Base-by-base conservation (phyloP, 306 rosid genomes). In the Citrullus colocynthis region DNA sequence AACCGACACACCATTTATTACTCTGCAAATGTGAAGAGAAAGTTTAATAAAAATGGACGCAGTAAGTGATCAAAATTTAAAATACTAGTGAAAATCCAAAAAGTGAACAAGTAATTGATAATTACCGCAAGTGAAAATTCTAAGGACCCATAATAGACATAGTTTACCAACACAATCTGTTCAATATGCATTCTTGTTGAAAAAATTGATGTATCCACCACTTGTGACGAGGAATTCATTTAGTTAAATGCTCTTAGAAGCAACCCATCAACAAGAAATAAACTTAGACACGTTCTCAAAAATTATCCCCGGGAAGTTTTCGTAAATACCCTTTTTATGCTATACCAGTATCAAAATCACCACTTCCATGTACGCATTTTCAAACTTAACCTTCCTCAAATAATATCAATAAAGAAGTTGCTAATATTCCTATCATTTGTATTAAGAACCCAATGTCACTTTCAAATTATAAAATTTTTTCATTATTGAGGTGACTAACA, bases 1-100 rank as follows among this genome's bases (percentile, higher is more conserved):
- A 79, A 67, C 81, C 81, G 1, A 79, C 66, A 8, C 81, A 79
- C 76, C 76, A 79, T n/a, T 55, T 57, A 55, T 54, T 36, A 10
- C 60, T 18, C 81, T 79, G 81, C 77, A 55, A 41, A 67, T 66
- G 34, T 39, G 14, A 75, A 57, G 21, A 12, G 5, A 55, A 39
- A 75, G 69, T 16, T 75, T 58, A 36, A 75, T 55, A n/a, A 36
- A 71, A 30, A 37, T 42, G 45, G 45, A 11, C 2, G 45, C 45
- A 42, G 45, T 8, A 34, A 36, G 48, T 66, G 42, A 41, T 10
- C 56, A n/a, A 44, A 70, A 44, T 44, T 70, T 9, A n/a, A 42
- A 39, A 41, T 37, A 67, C 28, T 28, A 16, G 32, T 32, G 67
- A 28, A 61, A 61, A 30, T 61, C n/a, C n/a, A 12, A 42, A 67